Base-by-base conservation (phyloP, 345 rosid species). In the Cardamine occulta region DNA sequence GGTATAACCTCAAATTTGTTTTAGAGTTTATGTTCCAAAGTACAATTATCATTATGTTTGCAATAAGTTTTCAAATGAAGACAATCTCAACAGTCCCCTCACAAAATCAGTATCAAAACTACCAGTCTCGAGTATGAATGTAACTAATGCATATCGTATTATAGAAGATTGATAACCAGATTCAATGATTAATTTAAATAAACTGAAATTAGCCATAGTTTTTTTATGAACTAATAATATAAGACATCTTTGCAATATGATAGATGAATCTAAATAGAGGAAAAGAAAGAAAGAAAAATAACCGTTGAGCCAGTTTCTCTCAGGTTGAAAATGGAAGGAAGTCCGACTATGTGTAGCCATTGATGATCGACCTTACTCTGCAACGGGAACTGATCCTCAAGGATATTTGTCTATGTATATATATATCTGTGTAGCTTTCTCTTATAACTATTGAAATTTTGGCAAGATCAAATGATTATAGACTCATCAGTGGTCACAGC, bases 291-390 rank as follows among this genome's bases (percentile, higher is more conserved):
- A 54, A 55, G 23, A 66, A 71, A 15, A 15, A 61, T 21, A 74
- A 80, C 86, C 86, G 52, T 80, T 83, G 19, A 83, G 52, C 86
- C 86, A 83, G 34, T 83, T 80, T 58, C 65, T 66, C 49, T 55
- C 67, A 78, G 84, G 61, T 31, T 78, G 86, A 71, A 83, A 80
- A 74, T 83, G 86, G 61, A 74, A 80, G 18, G 70, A 67, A 26
- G 86, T 78, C 35, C 79, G 77, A 51, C n/a, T 69, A 42, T 69
- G 37, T 7, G 54, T 56, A 52, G 74, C 80, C 80, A 77, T 76
- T 15, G 80, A 63, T 45, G 72, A 55, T 55, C 51, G 71, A 64
- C 24, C 51, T 70, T 70, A 23, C 48, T 63, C 44, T 3, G 60
- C 6, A 31, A 29, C 26, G 2, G 10, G 1, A 8, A 14, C 40